Evolutionary conservation across 2,329 filamentous ascomycete species (phyloP).

Genomic region (Leptographium procerum): DNA sequence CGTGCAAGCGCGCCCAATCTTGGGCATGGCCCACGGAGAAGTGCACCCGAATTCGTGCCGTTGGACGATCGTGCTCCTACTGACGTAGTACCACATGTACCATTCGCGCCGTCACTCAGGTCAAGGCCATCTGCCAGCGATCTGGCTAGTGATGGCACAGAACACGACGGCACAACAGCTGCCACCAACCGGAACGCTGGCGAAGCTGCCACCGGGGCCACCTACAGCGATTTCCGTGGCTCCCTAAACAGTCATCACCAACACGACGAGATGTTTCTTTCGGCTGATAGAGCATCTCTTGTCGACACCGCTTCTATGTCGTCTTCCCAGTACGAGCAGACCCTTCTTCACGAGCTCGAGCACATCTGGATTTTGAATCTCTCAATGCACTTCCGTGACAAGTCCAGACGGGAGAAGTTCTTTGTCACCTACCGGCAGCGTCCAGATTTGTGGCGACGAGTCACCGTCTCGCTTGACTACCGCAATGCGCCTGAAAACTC

Average conservation of each 20-base stretch:
- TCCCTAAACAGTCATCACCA: background rate
- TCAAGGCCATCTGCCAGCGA: background rate
- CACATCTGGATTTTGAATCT: slow-evolving; percentile 90
- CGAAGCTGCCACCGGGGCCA: background rate
- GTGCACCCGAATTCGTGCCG: slow-evolving; percentile 33
- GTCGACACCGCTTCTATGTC: slow-evolving; percentile 36
- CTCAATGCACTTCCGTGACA: slow-evolving; percentile 95
- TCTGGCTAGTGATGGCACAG: background rate
- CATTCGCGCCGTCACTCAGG: slow-evolving; percentile 11
- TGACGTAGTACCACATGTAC: slow-evolving; percentile 9
- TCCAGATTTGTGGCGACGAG: slow-evolving; percentile 68
- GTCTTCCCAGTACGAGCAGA: slow-evolving; percentile 45
- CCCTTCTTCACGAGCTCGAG: slow-evolving; percentile 73
- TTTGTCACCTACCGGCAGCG: slow-evolving; percentile 88
- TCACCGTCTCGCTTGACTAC: slow-evolving; percentile 93
- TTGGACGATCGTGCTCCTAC: background rate
- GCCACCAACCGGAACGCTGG: background rate
- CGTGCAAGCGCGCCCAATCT: slow-evolving; percentile 19
- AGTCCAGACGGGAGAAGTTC: slow-evolving; percentile 89
- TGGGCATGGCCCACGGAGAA: slow-evolving; percentile 21
- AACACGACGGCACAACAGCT: background rate
- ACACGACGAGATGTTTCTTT: background rate
- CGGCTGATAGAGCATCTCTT: slow-evolving; percentile 11
- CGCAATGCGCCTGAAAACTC: slow-evolving; percentile 68
- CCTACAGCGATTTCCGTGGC: background rate